These are phyloP conservation scores for Globisporangium alternatum DNA, from an alignment of 352 stramenopile genomes.

Conservation along the genomic window DNA sequence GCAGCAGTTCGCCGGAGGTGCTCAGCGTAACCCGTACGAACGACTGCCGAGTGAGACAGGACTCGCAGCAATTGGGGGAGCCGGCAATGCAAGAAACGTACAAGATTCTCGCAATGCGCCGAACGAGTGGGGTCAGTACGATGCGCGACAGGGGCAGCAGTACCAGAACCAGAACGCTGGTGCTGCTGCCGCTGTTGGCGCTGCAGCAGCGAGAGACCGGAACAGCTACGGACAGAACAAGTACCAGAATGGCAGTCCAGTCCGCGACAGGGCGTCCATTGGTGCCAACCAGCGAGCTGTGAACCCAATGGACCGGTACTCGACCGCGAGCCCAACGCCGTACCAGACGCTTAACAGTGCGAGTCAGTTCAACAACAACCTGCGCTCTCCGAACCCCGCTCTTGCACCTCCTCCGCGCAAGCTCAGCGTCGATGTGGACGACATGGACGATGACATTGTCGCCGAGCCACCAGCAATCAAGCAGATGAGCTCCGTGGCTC, in stretches of 20 bases:
- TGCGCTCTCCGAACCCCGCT: constrained; percentile 3
- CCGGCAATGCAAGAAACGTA: not conserved
- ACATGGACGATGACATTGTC: constrained; percentile 32
- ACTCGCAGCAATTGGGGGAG: not conserved
- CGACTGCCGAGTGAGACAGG: not conserved
- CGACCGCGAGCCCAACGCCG: constrained; percentile 6
- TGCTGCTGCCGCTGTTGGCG: not conserved
- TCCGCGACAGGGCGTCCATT: not conserved
- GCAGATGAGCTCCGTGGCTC: constrained; percentile 3
- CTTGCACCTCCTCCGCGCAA: constrained; percentile 14
- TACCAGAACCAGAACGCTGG: constrained; percentile 6
- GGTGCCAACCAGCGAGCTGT: not conserved
- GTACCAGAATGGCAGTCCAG: constrained; percentile 7
- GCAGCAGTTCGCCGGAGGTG: constrained; percentile 12
- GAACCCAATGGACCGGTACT: not conserved
- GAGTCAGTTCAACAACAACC: constrained; percentile 8
- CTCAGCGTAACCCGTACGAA: constrained; percentile 11
- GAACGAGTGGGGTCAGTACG: constrained; percentile 10
- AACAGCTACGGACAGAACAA: constrained; percentile 12
- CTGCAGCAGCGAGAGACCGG: constrained; percentile 9
- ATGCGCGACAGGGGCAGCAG: constrained; percentile 9
- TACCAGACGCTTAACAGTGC: constrained; percentile 5
- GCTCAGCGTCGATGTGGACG: constrained; percentile 34
- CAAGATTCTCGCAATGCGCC: constrained; percentile 5
- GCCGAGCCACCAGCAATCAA: constrained; percentile 20